Conservation (phyloP, 495 filamentous ascomycete genomes). For the Talaromyces nanjingensis region DNA sequence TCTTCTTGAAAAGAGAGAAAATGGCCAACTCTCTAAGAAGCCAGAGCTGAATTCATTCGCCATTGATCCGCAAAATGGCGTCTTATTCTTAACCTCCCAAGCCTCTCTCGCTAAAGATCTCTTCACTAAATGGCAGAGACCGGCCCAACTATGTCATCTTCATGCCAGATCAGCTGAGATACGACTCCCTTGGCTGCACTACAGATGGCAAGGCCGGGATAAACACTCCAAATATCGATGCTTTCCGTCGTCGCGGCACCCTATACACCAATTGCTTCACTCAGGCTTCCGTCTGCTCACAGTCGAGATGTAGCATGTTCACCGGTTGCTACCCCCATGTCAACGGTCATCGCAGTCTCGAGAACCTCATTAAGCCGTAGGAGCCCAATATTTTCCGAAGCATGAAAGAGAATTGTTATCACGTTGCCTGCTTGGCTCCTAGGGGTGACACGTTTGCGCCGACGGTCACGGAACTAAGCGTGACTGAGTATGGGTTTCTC, state of each 20-base stretch:
- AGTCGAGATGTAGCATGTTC: conserved; percentile 20
- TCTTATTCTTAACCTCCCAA: neutral
- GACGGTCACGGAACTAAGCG: conserved; percentile 18
- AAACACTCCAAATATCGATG: conserved; percentile 19
- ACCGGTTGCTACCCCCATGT: conserved; percentile 20
- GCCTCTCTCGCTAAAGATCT: neutral
- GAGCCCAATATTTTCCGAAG: conserved; percentile 22
- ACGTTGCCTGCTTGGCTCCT: conserved; percentile 21
- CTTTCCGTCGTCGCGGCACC: conserved; percentile 12
- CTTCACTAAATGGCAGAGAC: neutral
- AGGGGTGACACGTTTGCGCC: conserved; percentile 22
- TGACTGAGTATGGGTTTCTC: conserved; percentile 22
- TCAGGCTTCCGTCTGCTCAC: conserved; percentile 21
- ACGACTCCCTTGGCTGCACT: conserved; percentile 15
- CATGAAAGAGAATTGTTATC: conserved; percentile 20
- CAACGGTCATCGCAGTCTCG: conserved; percentile 17
- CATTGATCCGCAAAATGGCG: too few species aligned
- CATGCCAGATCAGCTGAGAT: conserved; percentile 23
- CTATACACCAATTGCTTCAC: conserved; percentile 19
- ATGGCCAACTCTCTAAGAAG: too few species aligned
- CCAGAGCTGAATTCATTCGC: too few species aligned
- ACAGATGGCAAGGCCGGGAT: conserved; percentile 8
- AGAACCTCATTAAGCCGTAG: conserved; percentile 24
- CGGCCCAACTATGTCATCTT: conserved; percentile 18
- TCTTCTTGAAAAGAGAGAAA: too few species aligned